Base-by-base conservation (phyloP, 306 rosid genomes). In the Quercus cerris region DNA sequence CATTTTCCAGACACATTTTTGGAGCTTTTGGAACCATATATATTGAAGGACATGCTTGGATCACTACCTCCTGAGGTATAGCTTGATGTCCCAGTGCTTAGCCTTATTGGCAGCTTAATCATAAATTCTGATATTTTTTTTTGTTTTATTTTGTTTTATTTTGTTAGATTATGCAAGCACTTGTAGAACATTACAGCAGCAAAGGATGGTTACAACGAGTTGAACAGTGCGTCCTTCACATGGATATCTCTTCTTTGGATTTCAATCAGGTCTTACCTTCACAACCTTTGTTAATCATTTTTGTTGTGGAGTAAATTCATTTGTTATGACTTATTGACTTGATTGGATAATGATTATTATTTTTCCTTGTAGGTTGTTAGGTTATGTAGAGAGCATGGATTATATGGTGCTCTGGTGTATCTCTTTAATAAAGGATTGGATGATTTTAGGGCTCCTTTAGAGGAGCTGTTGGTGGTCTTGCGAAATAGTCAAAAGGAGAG, bases 221-320 rank as follows among this genome's bases (percentile, higher is more conserved):
- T 78, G 99, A 95, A 83, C 98, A 95, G 83, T 93, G 98, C 56
- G 99, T 95, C 67, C 99, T 95, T 85, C 99, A 95, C 89, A 95
- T 95, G 98, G 99, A 95, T 84, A 95, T 95, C 81, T 93, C 98
- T 78, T 95, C 99, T 77, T 93, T 95, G 85, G 98, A 95, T 91
- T 95, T 95, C 82, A 93, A 93, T 85, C 99, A 95, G 99, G 99
- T 93, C 59, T 72, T 82, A 78, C 81, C 85, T 35, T 54, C 57
- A 18, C 56, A 57, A 80, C 68, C 70, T 80, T 81, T 81, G 77
- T 63, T 68, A 62, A 71, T 70, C 14, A 56, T 35, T 70, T 85
- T 77, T 56, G 49, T 75, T 82, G 78, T 76, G 68, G 55, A 66
- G 66, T 64, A 52, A 5, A 73, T 41, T 38, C 30, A 63, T 83